Conservation (phyloP, 768 basidiomycete genomes). For the Sporobolomyces pararoseus region DNA sequence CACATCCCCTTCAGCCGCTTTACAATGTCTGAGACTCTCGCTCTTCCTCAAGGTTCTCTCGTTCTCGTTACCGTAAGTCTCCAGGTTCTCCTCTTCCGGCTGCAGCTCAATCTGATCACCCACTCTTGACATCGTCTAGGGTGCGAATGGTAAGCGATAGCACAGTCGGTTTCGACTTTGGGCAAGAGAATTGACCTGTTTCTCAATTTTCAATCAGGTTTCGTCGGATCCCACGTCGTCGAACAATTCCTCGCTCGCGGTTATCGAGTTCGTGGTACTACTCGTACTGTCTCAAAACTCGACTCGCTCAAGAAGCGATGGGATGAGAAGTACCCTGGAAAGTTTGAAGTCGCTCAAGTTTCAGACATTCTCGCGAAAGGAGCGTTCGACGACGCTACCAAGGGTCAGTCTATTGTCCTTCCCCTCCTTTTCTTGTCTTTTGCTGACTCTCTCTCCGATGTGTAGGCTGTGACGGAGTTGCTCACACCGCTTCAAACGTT, state of each 20-base stretch:
- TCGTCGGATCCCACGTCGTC: conserved; percentile 9
- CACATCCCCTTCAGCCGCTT: no score
- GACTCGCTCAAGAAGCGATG: conserved; percentile 56
- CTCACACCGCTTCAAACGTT: neutral
- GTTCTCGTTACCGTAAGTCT: conserved; percentile 9
- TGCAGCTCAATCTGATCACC: no score
- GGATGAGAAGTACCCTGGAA: conserved; percentile 49
- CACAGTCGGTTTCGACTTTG: no score
- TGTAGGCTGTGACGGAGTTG: neutral
- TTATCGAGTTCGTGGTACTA: conserved; percentile 59
- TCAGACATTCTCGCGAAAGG: conserved; percentile 62
- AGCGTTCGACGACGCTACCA: conserved; percentile 74
- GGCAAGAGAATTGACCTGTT: neutral
- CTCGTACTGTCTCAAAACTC: conserved; percentile 61
- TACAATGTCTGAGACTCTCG: neutral
- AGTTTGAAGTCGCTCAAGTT: conserved; percentile 66
- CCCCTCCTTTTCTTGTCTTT: neutral
- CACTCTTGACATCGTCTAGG: neutral
- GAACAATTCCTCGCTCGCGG: conserved; percentile 22
- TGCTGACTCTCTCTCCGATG: no score
- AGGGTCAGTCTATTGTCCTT: conserved; percentile 49
- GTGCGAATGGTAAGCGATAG: neutral
- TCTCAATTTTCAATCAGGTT: neutral
- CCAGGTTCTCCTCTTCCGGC: neutral
- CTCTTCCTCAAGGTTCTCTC: conserved; percentile 1